Conservation (phyloP, 768 basidiomycete genomes). For the Phanerochaete sordida region DNA sequence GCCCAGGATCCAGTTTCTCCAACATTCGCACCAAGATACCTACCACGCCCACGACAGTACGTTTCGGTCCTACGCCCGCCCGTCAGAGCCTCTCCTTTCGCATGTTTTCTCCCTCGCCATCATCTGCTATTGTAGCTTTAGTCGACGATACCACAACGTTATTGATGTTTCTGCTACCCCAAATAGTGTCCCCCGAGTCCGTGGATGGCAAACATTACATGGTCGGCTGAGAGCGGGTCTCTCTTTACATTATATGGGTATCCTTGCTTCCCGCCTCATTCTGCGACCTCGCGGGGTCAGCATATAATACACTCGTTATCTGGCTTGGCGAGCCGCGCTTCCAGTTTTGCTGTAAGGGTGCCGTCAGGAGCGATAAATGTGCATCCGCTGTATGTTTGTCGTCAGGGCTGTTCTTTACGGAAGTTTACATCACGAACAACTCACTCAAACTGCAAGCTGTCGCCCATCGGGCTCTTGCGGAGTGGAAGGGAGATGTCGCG, state of each 20-base stretch:
- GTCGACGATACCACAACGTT: not conserved
- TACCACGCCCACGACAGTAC: not conserved
- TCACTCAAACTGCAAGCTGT: conserved; percentile 51
- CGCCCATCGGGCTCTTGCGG: conserved; percentile 37
- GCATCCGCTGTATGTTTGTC: conserved; percentile 15
- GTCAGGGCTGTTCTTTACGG: not conserved
- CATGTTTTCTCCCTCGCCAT: not conserved
- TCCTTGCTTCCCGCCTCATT: too few species aligned
- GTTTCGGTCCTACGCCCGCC: not conserved
- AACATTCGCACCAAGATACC: too few species aligned
- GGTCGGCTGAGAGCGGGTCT: too few species aligned
- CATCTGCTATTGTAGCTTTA: not conserved
- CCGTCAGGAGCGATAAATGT: conserved; percentile 20
- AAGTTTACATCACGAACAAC: conserved; percentile 20
- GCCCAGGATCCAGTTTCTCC: too few species aligned
- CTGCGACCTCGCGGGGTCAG: not conserved
- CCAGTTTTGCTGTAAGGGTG: conserved; percentile 19
- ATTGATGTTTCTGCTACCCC: not conserved
- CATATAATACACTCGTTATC: conserved; percentile 23
- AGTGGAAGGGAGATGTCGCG: conserved; percentile 38
- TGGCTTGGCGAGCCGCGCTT: conserved; percentile 20
- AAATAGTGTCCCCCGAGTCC: too few species aligned
- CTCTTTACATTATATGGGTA: too few species aligned
- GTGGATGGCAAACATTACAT: too few species aligned
- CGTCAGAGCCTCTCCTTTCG: not conserved